Percentiles rank a stretch among this genome's conserved stretches.
phyloP scores from a whole-genome alignment of 345 rosid genomes.

The Psidium friedrichsthalianum region DNA sequence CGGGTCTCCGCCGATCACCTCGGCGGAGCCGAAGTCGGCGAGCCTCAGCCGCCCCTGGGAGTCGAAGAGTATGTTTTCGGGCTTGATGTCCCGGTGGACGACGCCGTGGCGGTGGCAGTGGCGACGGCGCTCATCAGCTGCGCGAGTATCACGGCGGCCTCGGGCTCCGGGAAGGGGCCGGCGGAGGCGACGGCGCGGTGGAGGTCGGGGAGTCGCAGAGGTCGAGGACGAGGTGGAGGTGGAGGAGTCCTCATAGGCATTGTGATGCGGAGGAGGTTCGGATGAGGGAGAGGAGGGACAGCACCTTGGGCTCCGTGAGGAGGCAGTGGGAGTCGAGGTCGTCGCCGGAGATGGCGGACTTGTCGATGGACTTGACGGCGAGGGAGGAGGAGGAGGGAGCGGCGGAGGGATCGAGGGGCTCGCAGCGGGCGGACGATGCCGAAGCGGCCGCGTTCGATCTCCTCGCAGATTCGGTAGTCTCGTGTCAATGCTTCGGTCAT shows the following conservation, averaged over 20 bases:
- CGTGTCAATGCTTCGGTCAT: conserved; percentile 37
- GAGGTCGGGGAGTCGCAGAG: conserved; percentile 48
- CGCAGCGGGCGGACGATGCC: conserved; percentile 46
- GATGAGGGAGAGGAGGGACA: conserved; percentile 57
- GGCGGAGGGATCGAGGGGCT: conserved; percentile 11
- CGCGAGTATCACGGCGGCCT: conserved; percentile 32
- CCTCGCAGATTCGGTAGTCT: conserved; percentile 35
- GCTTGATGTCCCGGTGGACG: conserved; percentile 78
- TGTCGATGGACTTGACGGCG: conserved; percentile 59
- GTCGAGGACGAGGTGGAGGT: conserved; percentile 46
- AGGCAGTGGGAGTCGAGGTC: conserved; percentile 57
- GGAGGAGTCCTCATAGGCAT: conserved; percentile 29
- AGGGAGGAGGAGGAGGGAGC: conserved; percentile 2
- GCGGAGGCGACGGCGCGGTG: conserved; percentile 19
- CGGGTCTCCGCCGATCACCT: conserved; percentile 18
- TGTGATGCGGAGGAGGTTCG: conserved; percentile 45
- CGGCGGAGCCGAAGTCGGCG: conserved; percentile 80
- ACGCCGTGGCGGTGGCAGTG: conserved; percentile 65
- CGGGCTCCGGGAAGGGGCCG: conserved; percentile 28
- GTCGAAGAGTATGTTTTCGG: conserved; percentile 58
- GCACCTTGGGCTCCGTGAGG: conserved; percentile 57
- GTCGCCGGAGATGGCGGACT: conserved; percentile 40
- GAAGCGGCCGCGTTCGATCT: conserved; percentile 60
- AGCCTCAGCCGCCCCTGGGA: conserved; percentile 23
- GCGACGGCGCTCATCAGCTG: conserved; percentile 53